Evolutionary conservation across 495 filamentous ascomycete genomes (phyloP), one percentile per base, ranked within the genome.

Genomic region (Amphirosellinia nigrospora): DNA sequence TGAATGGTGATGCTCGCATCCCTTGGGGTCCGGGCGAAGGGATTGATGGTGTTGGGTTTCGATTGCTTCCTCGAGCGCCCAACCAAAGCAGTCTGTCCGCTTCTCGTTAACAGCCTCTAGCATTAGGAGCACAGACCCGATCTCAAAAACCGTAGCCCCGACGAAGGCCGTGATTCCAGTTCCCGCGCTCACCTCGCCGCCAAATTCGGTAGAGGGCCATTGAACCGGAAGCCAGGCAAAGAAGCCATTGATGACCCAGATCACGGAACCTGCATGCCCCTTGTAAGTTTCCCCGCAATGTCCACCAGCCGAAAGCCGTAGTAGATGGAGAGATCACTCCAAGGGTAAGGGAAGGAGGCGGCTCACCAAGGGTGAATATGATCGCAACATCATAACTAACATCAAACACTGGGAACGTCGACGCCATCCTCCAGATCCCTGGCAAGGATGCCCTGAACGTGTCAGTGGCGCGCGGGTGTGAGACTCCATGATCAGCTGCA

Each of bases 91-190:
- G 15, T 87, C 88, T 0, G 85, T 79, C 21, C 86, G 79, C 66
- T 89, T 89, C 66, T 89, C 89, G 77, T 93, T 92, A 5, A 92
- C 81, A 11, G 90, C 90, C 74, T 94, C 91, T 4, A 91, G 75
- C 73, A 93, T 82, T 16, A 93, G 78, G 28, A 93, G 74, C 0
- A 93, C 76, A 68, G 86, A 88, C 0, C 90, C 90, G 21, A 92
- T 66, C 73, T 91, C 89, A 74, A 93, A 92, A 4, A 93, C 78
- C 0, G 89, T 91, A 1, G 88, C 88, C n/a, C 91, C 91, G 32
- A 92, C 83, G 69, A 92, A 90, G 5, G 87, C 90, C 0, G 87
- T 89, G 10, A 91, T 83, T 13, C 91, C 91, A 5, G 89, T 87
- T 8, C 83, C 89, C 48, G 75, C 61, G 2, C 79, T 50, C 0